Conservation (phyloP, 1,284 basidiomycete species). For the Ceratobasidium sp. region DNA sequence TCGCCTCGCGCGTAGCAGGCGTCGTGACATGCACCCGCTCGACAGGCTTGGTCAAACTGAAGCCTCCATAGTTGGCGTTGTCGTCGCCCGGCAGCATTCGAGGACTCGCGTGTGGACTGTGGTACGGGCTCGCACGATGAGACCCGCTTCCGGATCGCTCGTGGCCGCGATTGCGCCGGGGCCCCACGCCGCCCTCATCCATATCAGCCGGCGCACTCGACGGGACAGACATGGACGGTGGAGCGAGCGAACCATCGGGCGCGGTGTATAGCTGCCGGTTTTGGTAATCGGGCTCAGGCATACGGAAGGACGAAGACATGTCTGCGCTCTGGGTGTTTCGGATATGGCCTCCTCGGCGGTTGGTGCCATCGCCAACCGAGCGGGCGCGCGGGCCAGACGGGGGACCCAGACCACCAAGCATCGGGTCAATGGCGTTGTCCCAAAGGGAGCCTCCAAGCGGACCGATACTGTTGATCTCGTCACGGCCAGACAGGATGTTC, state of each 20-base stretch:
- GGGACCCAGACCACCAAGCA: constrained; percentile 38
- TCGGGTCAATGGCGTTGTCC: constrained; percentile 44
- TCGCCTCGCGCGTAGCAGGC: constrained; percentile 76
- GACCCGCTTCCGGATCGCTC: constrained; percentile 51
- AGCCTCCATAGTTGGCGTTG: constrained; percentile 11
- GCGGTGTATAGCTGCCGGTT: constrained; percentile 42
- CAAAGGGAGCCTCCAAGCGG: constrained; percentile 15
- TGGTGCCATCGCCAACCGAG: constrained; percentile 48
- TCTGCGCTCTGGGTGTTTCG: constrained; percentile 49
- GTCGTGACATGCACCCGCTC: constrained; percentile 67
- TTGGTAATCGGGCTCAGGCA: constrained; percentile 5
- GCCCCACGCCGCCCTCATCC: constrained; percentile 36
- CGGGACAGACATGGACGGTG: constrained; percentile 45
- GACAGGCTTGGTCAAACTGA: constrained; percentile 42
- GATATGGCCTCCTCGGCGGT: constrained; percentile 41
- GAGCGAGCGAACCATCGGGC: constrained; percentile 48
- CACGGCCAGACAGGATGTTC: constrained; percentile 22
- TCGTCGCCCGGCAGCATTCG: constrained; percentile 38
- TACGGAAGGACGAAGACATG: constrained; percentile 16
- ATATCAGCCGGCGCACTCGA: constrained; percentile 35
- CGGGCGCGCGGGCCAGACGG: constrained; percentile 49
- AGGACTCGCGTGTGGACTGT: constrained; percentile 18
- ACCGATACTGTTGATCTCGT: constrained; percentile 3
- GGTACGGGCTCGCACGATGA: constrained; percentile 59
- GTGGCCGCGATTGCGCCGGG: constrained; percentile 47